Evolutionary conservation across 148 eudicot genomes (phyloP), one percentile per base, ranked within the genome.

Genomic region (Silene conica): DNA sequence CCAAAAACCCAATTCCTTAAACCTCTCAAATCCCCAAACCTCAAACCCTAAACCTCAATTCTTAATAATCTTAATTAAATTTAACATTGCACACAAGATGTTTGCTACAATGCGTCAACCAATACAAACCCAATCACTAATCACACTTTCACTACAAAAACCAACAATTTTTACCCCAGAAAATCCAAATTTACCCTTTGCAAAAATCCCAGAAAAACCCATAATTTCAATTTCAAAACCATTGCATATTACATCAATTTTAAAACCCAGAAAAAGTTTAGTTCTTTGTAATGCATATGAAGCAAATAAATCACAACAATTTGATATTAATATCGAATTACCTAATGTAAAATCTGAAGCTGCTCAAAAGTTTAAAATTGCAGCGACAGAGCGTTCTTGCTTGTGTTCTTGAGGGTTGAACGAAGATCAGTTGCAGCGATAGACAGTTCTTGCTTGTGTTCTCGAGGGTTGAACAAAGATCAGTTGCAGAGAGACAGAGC

Each of bases 211-310:
- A 57, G 34, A 81, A 60, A 73, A 73, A 22, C 57, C 79, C 50
- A 8, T 1, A 8, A 16, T 80, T 56, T 84, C 79, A 23, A 62
- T 84, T 71, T 58, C 83, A 56, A 82, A 82, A 66, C 85, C 82
- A 2, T 66, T 82, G 61, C 78, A 82, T 73, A 67, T 82, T n/a
- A 46, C 83, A 6, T 77, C 82, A 69, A 22, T 69, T 50, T 1
- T 73, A 5, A 78, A 79, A 69, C 77, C 71, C 56, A 84, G 70
- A 50, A 79, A 63, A 5, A n/a, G 67, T 76, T 31, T 75, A 8
- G 26, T 63, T 34, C 16, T 59, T 21, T 86, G 92, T 76, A 81
- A 76, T 72, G 92, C 89, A 19, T 86, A 84, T 68, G 92, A 86
- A 5, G 86, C 86, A 2, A 82, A 87, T 63, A 62, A 63, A 1